These are phyloP conservation scores for Platismatia glauca DNA, from an alignment of 495 filamentous ascomycete genomes.

Conservation along the genomic window DNA sequence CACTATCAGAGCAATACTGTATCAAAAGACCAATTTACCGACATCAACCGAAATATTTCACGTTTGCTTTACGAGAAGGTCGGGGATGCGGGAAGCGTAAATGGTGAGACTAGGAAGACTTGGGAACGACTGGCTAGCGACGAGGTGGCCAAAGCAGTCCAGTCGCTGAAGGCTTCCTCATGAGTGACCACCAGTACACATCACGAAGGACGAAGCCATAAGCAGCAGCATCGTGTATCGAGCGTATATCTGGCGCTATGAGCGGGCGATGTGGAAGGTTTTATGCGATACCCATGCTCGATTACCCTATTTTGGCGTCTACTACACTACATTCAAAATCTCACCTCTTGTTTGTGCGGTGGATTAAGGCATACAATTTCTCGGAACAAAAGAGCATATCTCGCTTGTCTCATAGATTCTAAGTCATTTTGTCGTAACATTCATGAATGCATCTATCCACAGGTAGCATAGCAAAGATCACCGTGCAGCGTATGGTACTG, in stretches of 20 bases:
- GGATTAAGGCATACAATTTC: not conserved
- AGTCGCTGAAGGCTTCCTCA: slow-evolving; percentile 21
- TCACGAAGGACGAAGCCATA: not conserved
- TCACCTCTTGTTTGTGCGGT: not conserved
- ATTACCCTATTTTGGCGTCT: not conserved
- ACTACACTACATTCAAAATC: not conserved
- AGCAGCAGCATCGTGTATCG: slow-evolving; percentile 5
- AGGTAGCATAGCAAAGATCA: not conserved
- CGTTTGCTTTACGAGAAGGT: slow-evolving; percentile 78
- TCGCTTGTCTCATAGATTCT: not conserved
- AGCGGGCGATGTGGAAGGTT: not conserved
- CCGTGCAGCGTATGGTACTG: not conserved
- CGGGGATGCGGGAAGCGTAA: slow-evolving; percentile 48
- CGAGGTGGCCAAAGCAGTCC: slow-evolving; percentile 63
- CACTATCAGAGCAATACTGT: slow-evolving; percentile 60
- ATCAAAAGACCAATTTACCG: slow-evolving; percentile 74
- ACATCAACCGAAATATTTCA: slow-evolving; percentile 77
- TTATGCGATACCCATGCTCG: not conserved
- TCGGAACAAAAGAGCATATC: not conserved
- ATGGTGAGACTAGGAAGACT: slow-evolving; percentile 46
- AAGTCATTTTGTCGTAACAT: not conserved
- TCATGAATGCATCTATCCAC: not conserved
- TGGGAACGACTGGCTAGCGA: slow-evolving; percentile 63
- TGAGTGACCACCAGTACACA: not conserved
- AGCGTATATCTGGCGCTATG: slow-evolving; percentile 1